Evolutionary conservation across 345 rosid species (phyloP).

Genomic region (Eucalyptus regnans): DNA sequence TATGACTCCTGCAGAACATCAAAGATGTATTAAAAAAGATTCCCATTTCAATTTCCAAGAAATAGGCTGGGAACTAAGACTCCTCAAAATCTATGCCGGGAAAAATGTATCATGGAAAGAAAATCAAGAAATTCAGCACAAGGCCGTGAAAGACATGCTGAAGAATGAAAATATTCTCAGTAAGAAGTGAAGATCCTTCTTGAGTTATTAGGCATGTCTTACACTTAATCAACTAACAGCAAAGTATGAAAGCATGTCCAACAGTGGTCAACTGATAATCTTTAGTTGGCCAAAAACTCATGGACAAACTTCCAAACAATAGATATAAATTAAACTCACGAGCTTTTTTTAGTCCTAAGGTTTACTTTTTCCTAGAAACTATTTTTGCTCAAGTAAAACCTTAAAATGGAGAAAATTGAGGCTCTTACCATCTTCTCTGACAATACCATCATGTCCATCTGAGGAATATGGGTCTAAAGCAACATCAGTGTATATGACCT

Average conservation of each 20-base stretch:
- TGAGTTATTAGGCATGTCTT: not conserved
- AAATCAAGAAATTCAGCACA: not conserved
- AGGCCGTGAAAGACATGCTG: not conserved
- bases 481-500: conserved; percentile 91
- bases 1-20: conserved; percentile 51
- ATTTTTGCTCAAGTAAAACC: not conserved
- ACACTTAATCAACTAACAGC: not conserved
- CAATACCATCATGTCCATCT: conserved; percentile 91
- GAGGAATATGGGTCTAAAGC: conserved; percentile 87
- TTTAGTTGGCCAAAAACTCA: not conserved
- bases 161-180: not conserved
- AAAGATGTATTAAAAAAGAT: not conserved
- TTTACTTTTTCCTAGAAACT: not conserved
- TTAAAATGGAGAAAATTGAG: not conserved
- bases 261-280: not conserved
- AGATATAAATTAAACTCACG: not conserved
- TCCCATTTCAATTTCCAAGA: not conserved
- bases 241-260: not conserved
- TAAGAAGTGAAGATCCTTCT: not conserved
- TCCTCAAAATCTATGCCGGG: not conserved
- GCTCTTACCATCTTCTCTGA: conserved; percentile 70
- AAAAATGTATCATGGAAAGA: not conserved
- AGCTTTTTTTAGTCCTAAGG: not conserved
- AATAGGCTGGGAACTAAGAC: not conserved
- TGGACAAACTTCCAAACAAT: not conserved